Evolutionary conservation across 2,329 filamentous ascomycete species (phyloP).

Genomic region (Ceratocystis papillata): DNA sequence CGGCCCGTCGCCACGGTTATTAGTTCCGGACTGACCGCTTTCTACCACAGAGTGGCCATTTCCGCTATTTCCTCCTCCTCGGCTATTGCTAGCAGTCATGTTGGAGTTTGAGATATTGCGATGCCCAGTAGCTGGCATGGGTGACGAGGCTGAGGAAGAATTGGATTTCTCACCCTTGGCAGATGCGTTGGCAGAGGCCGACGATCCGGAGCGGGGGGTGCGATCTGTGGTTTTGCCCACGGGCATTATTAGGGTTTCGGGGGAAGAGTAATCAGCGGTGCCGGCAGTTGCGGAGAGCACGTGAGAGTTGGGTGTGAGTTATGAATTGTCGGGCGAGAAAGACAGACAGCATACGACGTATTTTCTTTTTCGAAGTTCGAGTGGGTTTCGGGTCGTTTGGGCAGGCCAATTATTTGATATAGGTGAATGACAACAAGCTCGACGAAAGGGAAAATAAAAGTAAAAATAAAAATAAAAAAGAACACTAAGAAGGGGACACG

Average conservation of each 20-base stretch:
- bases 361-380: neutral
- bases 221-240: conserved; percentile 21
- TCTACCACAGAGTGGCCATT: conserved; percentile 17
- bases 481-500: neutral
- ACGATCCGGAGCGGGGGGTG: conserved; percentile 17
- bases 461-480: conserved; percentile 1
- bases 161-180: conserved; percentile 21
- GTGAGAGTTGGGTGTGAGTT: neutral
- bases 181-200: conserved; percentile 12
- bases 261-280: neutral
- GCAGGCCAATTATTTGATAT: too few species aligned
- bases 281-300: neutral
- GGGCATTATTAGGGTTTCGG: conserved; percentile 16
- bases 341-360: too few species aligned
- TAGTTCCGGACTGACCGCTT: conserved; percentile 15
- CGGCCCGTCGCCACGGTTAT: conserved; percentile 45
- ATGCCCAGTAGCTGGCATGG: conserved; percentile 9
- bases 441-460: neutral
- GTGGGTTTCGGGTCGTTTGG: neutral
- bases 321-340: too few species aligned
- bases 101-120: conserved; percentile 17
- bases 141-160: conserved; percentile 4
- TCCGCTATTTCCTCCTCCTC: conserved; percentile 8
- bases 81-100: conserved; percentile 2
- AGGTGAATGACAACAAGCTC: too few species aligned